Base-by-base conservation (phyloP, 768 basidiomycete species). In the Suillus subaureus region DNA sequence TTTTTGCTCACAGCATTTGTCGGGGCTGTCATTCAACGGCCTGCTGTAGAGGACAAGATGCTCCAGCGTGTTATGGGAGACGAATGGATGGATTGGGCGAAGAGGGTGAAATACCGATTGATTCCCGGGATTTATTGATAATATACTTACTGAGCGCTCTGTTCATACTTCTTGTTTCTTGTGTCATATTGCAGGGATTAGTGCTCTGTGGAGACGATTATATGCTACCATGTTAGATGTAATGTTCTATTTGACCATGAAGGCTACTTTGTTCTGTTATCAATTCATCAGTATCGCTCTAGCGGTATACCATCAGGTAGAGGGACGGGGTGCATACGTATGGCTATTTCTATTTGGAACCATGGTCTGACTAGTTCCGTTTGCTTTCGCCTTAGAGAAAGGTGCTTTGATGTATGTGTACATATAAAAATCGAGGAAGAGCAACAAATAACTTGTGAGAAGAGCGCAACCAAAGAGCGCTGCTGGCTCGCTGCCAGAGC, bases 371-470 rank as follows among this genome's bases (percentile, higher is more conserved):
- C n/a, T 6, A 35, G 13, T 1, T 37, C 37, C 35, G n/a, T 31
- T 61, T 42, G 61, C 16, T 51, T 31, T 51, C 42, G 6, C 8
- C 33, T 54, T 9, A 28, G 15, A 28, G 42, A 28, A 31, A 61
- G 42, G 12, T 21, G 16, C n/a, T 15, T 23, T 47, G 28, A 21
- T 3, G 61, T 74, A 75, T 28, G 74, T 43, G 58, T 66, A 64
- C 26, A 64, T 43, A 43, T 75, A 76, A 67, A 74, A 75, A 28
- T 70, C 66, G 37, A 68, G 67, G 51, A 75, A 74, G 18, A 74
- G 70, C 21, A 52, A 66, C 26, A 74, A 56, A 58, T 75, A 75
- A 47, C 65, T 66, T 15, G 55, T 40, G 64, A 75, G 47, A 6
- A 75, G 64, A 37, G 66, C 33, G 26, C 37, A 13, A 18, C 31